phyloP scores from a whole-genome alignment of 176 grass and related monocot genomes.

The Oryza officinalis region DNA sequence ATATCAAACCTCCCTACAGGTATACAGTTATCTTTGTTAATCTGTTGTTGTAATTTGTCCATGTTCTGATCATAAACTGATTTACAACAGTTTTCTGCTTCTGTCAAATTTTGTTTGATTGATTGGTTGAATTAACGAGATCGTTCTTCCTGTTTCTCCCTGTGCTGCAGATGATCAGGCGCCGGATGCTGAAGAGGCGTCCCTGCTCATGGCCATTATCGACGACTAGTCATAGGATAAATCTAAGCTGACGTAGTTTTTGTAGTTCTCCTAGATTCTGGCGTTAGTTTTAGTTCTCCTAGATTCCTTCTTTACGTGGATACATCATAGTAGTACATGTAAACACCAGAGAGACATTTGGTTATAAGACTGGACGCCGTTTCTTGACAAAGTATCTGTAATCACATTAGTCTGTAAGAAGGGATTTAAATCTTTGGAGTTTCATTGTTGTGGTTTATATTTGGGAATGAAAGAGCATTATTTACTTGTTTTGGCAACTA shows the following conservation, averaged over 20 bases:
- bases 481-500: too few relatives aligned
- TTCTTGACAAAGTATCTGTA: conserved; percentile 25
- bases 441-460: neutral
- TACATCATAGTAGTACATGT: neutral
- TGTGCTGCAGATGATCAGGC: conserved; percentile 38
- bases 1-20: conserved; percentile 44
- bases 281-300: neutral
- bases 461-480: too few relatives aligned
- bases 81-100: neutral
- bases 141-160: neutral
- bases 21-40: neutral
- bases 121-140: neutral
- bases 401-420: neutral
- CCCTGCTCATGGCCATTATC: conserved; percentile 61
- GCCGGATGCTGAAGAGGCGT: conserved; percentile 50
- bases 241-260: neutral
- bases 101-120: neutral
- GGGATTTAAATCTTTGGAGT: neutral
- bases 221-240: conserved; percentile 37
- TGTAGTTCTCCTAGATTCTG: neutral
- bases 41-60: neutral
- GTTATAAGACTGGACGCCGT: neutral
- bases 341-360: neutral
- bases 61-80: too few relatives aligned
- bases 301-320: neutral